These are phyloP conservation scores for Uromyces viciae-fabae DNA, from an alignment of 1,284 basidiomycete species.

Conservation along the genomic window DNA sequence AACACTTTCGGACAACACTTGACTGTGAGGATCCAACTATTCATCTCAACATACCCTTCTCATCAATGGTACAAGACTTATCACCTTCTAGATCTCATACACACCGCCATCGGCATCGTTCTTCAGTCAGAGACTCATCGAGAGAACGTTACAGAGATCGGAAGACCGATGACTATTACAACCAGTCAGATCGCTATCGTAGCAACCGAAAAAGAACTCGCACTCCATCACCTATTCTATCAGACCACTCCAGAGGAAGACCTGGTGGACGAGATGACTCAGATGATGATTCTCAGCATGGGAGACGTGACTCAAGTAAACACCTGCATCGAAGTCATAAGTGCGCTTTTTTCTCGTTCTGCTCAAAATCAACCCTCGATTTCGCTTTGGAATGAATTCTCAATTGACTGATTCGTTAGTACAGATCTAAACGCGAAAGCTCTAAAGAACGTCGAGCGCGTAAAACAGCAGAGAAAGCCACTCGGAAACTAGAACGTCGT, in stretches of 20 bases:
- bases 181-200: neutral
- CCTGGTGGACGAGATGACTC: constrained; percentile 19
- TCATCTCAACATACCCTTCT: no score
- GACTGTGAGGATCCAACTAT: no score
- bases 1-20: no score
- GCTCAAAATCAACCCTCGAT: neutral
- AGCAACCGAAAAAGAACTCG: constrained; percentile 15
- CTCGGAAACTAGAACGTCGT: constrained; percentile 47
- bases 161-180: neutral
- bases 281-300: neutral
- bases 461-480: constrained; percentile 50
- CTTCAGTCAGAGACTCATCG: neutral
- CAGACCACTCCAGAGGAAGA: constrained; percentile 1
- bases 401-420: neutral
- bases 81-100: neutral
- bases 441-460: constrained; percentile 48
- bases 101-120: neutral
- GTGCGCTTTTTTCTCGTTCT: neutral
- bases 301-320: neutral
- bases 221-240: constrained; percentile 11
- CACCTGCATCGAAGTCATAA: constrained; percentile 25
- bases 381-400: no score
- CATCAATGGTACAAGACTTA: neutral
- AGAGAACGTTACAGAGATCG: neutral
- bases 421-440: constrained; percentile 46